Conservation (phyloP, 305 asterid genomes). For the Solanum hybrid region DNA sequence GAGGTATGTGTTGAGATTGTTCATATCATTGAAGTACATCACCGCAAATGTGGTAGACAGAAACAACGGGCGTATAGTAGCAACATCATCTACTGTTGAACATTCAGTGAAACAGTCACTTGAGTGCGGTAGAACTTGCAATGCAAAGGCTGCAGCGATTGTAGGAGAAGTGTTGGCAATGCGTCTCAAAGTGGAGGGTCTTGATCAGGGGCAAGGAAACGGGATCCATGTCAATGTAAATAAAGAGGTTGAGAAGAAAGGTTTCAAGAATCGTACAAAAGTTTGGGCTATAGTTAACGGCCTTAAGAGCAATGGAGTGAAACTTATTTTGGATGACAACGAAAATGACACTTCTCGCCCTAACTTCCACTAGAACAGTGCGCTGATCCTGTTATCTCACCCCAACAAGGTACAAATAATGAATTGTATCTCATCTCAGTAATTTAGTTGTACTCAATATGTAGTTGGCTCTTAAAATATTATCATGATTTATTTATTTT, state of each 20-base stretch:
- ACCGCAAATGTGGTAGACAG: constrained; percentile 86
- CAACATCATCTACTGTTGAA: constrained; percentile 74
- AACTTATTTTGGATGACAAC: constrained; percentile 48
- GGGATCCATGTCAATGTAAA: constrained; percentile 66
- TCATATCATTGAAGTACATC: constrained; percentile 73
- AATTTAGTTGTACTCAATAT: background rate
- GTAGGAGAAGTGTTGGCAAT: constrained; percentile 93
- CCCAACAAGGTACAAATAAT: background rate
- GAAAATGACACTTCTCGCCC: constrained; percentile 9
- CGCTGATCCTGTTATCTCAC: background rate
- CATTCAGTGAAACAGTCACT: constrained; percentile 57
- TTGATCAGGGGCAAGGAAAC: constrained; percentile 68
- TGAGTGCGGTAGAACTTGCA: constrained; percentile 79
- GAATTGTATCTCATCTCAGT: background rate
- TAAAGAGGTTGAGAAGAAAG: constrained; percentile 77
- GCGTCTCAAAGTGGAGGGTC: constrained; percentile 84
- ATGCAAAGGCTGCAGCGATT: constrained; percentile 81
- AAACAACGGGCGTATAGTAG: constrained; percentile 59
- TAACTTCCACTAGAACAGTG: background rate
- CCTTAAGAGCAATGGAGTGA: constrained; percentile 57
- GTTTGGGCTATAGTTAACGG: constrained; percentile 73
- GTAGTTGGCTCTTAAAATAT: background rate
- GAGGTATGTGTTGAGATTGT: constrained; percentile 67
- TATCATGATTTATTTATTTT: background rate
- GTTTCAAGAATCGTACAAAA: constrained; percentile 61